Percentiles rank a stretch among this genome's conserved stretches.
phyloP scores from a whole-genome alignment of 805 yeast species.

The Yarrowia porcina region DNA sequence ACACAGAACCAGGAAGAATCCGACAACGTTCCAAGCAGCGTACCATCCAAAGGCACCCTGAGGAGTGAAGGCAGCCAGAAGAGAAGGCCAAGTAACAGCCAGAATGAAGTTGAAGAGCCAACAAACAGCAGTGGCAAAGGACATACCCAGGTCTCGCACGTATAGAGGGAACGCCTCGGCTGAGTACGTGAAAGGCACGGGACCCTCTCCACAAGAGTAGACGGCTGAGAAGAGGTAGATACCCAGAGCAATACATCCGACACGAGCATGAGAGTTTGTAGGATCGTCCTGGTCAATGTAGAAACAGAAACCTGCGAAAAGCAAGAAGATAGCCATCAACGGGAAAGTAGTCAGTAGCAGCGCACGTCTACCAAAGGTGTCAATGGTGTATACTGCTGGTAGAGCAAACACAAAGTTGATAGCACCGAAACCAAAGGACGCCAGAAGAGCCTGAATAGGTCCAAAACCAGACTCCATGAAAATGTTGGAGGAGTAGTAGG shows the following conservation, averaged over 20 bases:
- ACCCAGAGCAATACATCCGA: constrained; percentile 68
- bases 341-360: constrained; percentile 59
- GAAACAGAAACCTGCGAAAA: constrained; percentile 59
- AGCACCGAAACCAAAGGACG: constrained; percentile 85
- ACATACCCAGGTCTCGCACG: constrained; percentile 77
- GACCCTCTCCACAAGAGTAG: constrained; percentile 84
- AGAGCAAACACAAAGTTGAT: constrained; percentile 77
- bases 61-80: constrained; percentile 61
- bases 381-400: constrained; percentile 80
- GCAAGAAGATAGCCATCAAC: constrained; percentile 52
- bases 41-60: constrained; percentile 89
- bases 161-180: constrained; percentile 82
- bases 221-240: constrained; percentile 69
- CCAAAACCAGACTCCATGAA: constrained; percentile 65
- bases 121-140: constrained; percentile 63
- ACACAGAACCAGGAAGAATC: constrained; percentile 57
- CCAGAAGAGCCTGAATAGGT: constrained; percentile 61
- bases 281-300: constrained; percentile 51
- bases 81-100: constrained; percentile 77
- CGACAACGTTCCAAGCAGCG: constrained; percentile 80
- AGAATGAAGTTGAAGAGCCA: constrained; percentile 57
- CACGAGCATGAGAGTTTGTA: constrained; percentile 41
- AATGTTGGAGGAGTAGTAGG: constrained; percentile 79
- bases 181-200: constrained; percentile 84
- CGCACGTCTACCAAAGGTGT: constrained; percentile 67